Conservation (phyloP, 225 moss, liverwort and hornwort species). For the Straminergon stramineum region DNA sequence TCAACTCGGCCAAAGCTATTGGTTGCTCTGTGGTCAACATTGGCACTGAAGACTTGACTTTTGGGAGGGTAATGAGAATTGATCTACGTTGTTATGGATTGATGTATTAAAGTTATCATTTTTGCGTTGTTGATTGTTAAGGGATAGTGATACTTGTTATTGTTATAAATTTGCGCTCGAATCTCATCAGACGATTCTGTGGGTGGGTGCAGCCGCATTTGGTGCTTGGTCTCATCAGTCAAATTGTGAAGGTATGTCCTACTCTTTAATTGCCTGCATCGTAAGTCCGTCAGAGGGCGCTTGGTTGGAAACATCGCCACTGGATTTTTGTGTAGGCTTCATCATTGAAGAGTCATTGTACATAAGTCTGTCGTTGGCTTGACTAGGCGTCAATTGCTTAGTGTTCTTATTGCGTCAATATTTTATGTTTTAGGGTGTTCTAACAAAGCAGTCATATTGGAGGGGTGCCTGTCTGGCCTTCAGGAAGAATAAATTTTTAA, state of each 20-base stretch:
- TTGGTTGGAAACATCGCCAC: neutral
- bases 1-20: constrained; percentile 94
- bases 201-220: constrained; percentile 83
- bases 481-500: no score
- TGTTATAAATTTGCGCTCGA: neutral
- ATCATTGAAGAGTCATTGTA: neutral
- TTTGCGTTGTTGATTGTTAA: neutral
- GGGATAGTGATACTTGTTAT: neutral
- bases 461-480: neutral
- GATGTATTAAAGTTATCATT: neutral
- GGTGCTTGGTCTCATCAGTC: constrained; percentile 96
- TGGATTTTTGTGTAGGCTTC: neutral
- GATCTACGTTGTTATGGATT: neutral
- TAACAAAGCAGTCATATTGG: neutral
- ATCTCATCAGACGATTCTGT: constrained; percentile 55
- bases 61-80: constrained; percentile 56
- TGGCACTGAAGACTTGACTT: constrained; percentile 86
- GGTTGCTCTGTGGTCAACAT: constrained; percentile 99
- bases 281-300: neutral
- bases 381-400: neutral
- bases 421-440: neutral
- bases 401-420: neutral
- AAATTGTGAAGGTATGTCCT: constrained; percentile 87
- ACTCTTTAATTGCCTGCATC: neutral
- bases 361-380: neutral